phyloP scores from a whole-genome alignment of 306 rosid species.

The Canavalia gladiata region DNA sequence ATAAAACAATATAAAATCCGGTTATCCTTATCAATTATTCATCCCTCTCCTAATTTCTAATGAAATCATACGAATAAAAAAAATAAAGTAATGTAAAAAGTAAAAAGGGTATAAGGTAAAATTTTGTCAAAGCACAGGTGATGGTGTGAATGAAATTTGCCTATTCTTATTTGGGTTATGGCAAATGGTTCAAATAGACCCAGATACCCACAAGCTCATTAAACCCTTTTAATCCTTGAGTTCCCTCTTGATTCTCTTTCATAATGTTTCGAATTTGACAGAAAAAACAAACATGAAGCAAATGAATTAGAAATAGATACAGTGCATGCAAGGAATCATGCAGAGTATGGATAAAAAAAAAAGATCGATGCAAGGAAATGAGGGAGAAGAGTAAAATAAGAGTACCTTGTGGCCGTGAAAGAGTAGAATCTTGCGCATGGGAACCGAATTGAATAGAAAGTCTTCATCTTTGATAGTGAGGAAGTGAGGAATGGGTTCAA shows the following conservation, averaged over 20 bases:
- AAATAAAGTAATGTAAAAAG: too few species aligned
- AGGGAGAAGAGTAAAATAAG: background rate
- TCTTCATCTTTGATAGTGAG: constrained; percentile 29
- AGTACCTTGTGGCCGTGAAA: constrained; percentile 44
- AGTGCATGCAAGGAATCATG: constrained; percentile 2
- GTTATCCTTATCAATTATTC: too few species aligned
- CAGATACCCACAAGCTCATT: background rate
- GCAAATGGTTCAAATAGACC: constrained; percentile 31
- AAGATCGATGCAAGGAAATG: constrained; percentile 3
- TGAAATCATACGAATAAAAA: too few species aligned
- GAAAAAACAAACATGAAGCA: background rate
- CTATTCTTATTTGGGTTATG: background rate
- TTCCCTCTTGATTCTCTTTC: background rate
- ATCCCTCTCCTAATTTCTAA: too few species aligned
- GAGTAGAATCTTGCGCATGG: constrained; percentile 4
- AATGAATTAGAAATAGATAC: background rate
- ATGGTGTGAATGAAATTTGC: too few species aligned
- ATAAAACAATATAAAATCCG: too few species aligned
- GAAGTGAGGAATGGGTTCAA: background rate
- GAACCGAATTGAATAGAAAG: constrained; percentile 42
- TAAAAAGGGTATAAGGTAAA: too few species aligned
- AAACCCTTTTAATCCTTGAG: background rate
- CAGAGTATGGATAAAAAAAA: background rate
- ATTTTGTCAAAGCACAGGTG: too few species aligned
- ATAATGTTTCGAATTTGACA: constrained; percentile 19